A percentile compares a stretch with the other conserved stretches of the same genome.
Conservation (phyloP, 1,139 yeast genomes). For the Scheffersomyces insectosa region DNA sequence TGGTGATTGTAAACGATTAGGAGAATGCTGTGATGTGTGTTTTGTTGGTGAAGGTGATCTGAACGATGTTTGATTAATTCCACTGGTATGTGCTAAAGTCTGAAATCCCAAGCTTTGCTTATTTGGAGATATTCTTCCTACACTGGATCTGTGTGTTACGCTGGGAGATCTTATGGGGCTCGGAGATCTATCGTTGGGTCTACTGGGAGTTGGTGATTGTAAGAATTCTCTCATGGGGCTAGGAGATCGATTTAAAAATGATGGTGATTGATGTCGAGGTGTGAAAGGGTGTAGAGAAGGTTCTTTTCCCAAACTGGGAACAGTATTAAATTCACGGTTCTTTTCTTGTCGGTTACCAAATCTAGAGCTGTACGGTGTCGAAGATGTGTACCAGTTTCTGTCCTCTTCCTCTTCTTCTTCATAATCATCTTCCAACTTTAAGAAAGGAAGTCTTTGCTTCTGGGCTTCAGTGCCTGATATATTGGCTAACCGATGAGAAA, state of each 20-base stretch:
- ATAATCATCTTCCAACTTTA: slow-evolving; percentile 7
- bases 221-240: slow-evolving; percentile 9
- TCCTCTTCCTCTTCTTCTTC: slow-evolving; percentile 13
- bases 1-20: slow-evolving; percentile 8
- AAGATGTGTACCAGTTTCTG: slow-evolving; percentile 20
- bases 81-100: neutral
- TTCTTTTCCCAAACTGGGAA: too few relatives aligned
- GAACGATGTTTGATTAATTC: slow-evolving; percentile 5
- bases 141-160: neutral
- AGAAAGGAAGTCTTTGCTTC: slow-evolving; percentile 6
- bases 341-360: neutral
- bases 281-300: neutral
- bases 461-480: slow-evolving; percentile 1
- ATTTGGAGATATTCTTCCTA: slow-evolving; percentile 12
- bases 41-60: slow-evolving; percentile 12
- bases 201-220: slow-evolving; percentile 1
- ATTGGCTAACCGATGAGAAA: slow-evolving; percentile 10
- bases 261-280: slow-evolving; percentile 1
- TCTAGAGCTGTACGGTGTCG: slow-evolving; percentile 23
- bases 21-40: slow-evolving; percentile 1
- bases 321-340: neutral
- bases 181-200: neutral
- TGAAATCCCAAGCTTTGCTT: slow-evolving; percentile 3
- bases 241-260: slow-evolving; percentile 10
- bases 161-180: neutral